phyloP scores from a whole-genome alignment of 78 protist species.

The Salpingoeca rosetta region DNA sequence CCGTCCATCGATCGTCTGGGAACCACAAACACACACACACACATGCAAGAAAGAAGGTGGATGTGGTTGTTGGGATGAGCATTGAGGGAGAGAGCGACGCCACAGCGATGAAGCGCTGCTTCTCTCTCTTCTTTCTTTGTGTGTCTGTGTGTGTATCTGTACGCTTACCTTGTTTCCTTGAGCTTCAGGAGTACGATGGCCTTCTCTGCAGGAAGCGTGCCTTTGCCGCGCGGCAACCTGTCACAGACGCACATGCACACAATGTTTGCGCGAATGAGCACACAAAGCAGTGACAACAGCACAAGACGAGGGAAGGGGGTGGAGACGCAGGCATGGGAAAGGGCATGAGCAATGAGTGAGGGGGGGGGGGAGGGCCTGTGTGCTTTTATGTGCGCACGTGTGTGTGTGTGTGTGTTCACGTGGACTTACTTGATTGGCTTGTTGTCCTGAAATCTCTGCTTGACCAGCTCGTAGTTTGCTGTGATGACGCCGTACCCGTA shows the following conservation, averaged over 20 bases:
- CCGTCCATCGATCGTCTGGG: constrained; percentile 18
- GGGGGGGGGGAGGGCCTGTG: neutral
- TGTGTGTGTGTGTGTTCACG: neutral
- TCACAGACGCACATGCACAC: neutral
- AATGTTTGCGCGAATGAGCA: neutral
- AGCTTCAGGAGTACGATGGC: too few relatives aligned
- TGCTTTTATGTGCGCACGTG: neutral
- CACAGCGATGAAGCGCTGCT: too few relatives aligned
- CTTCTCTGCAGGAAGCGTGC: too few relatives aligned
- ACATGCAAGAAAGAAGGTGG: constrained; percentile 26
- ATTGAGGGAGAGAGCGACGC: too few relatives aligned
- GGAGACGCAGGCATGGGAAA: too few relatives aligned
- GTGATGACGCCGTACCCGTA: neutral
- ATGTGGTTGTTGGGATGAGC: too few relatives aligned
- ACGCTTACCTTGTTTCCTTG: neutral
- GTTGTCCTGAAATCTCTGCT: too few relatives aligned
- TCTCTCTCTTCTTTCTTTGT: too few relatives aligned
- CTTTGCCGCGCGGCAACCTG: neutral
- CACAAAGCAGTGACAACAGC: neutral
- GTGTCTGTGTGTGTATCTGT: neutral
- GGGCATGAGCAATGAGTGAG: too few relatives aligned
- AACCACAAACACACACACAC: too few relatives aligned
- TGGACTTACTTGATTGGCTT: too few relatives aligned
- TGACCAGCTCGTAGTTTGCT: too few relatives aligned
- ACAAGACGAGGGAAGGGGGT: neutral